Evolutionary conservation across 2,329 filamentous ascomycete genomes (phyloP), one percentile per base, ranked within the genome.

Genomic region (Thyridium curvatum): DNA sequence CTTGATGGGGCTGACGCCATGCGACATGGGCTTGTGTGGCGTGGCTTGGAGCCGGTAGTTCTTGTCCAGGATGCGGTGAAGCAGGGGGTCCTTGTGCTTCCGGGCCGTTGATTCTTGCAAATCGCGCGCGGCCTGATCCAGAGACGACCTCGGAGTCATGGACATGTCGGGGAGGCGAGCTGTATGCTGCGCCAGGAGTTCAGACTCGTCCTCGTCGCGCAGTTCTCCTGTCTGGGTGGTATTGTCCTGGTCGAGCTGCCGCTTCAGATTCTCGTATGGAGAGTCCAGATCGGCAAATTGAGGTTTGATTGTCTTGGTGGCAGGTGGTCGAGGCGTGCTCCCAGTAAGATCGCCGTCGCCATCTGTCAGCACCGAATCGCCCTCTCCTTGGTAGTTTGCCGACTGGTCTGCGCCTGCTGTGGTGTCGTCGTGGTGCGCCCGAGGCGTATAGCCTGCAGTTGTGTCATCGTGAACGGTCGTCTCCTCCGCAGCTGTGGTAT

Each of bases 41-140:
- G 93, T 98, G 6, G 91, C 88, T 61, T 94, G 87, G 17, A 98
- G 74, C 26, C 91, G 86, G 66, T 94, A 98, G 41, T 86, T 96
- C 64, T 94, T 96, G 68, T 97, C 90, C 5, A 94, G 77, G n/a
- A 97, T 73, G 42, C 85, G 86, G 59, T 97, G 91, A 31, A 98
- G 74, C 8, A 97, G 71, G 3, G 86, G 86, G 55, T 96, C 88
- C 43, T 79, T 77, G 52, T 68, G 69, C 55, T 44, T 56, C 33
- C 41, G 54, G 41, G 43, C 50, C 38, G 47, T 54, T 30, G 55
- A 45, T 39, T 42, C 48, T 26, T 44, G 42, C 15, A 47, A 45
- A n/a, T 49, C 42, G 58, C 56, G 64, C 62, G 78, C 48, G 54
- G 79, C 58, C 65, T 81, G 59, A 29, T 45, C 46, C 7, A 74